Evolutionary conservation across 257 asterid species (phyloP).

Genomic region (Cordia subcordata): DNA sequence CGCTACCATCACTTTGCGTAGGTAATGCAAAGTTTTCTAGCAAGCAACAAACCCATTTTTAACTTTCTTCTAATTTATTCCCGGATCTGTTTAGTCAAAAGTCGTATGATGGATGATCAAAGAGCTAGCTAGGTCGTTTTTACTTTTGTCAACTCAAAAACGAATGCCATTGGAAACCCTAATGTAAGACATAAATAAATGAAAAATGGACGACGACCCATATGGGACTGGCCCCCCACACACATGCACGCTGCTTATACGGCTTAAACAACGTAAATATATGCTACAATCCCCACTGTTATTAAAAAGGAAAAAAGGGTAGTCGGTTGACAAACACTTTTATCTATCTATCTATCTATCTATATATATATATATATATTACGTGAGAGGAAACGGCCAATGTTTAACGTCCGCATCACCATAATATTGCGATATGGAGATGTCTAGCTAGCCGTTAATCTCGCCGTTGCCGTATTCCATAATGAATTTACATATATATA

Average conservation of each 20-base stretch:
- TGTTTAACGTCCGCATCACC: slow-evolving; percentile 31
- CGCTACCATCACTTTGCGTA: slow-evolving; percentile 1
- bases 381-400: slow-evolving; percentile 26
- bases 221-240: slow-evolving; percentile 6
- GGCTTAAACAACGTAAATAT: slow-evolving; percentile 17
- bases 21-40: slow-evolving; percentile 1
- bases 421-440: background rate
- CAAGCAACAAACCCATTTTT: background rate
- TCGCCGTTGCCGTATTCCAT: slow-evolving; percentile 13
- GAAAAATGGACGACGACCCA: too few species aligned
- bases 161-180: slow-evolving; percentile 5
- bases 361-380: background rate
- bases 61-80: background rate
- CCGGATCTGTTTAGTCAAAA: too few species aligned
- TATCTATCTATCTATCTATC: background rate
- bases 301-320: slow-evolving; percentile 11
- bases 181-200: background rate
- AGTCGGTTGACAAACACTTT: slow-evolving; percentile 27
- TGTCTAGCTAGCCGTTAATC: slow-evolving; percentile 17
- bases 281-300: slow-evolving; percentile 3
- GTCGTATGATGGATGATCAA: too few species aligned
- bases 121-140: too few species aligned
- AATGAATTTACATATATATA: background rate
- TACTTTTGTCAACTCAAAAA: background rate
- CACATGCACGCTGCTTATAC: slow-evolving; percentile 16